A percentile compares a stretch with the other conserved stretches of the same genome.
These are phyloP conservation scores for Trichoderma afroharzianum DNA, from an alignment of 2,329 filamentous ascomycete species.

Conservation along the genomic window DNA sequence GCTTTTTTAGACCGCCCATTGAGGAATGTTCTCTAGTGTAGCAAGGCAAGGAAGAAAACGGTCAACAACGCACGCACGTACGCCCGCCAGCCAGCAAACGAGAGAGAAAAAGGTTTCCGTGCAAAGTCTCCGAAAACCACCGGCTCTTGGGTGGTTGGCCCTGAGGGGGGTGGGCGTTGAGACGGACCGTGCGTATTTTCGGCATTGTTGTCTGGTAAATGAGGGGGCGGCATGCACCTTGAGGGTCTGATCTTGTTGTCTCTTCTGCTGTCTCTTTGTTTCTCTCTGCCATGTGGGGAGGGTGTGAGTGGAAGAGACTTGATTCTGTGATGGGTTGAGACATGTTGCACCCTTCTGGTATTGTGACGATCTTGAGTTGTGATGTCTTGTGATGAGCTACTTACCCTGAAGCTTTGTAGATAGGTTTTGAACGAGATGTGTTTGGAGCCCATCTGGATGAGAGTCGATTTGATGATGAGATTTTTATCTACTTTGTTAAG, in stretches of 20 bases:
- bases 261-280: background rate
- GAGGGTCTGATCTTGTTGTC: background rate
- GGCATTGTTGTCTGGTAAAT: background rate
- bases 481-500: background rate
- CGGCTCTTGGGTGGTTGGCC: background rate
- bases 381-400: background rate
- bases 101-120: background rate
- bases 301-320: background rate
- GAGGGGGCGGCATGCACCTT: background rate
- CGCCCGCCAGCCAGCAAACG: background rate
- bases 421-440: background rate
- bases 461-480: background rate
- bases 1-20: constrained; percentile 9
- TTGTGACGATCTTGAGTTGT: background rate
- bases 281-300: background rate
- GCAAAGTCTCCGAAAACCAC: constrained; percentile 9
- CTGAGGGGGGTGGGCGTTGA: background rate
- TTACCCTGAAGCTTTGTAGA: background rate
- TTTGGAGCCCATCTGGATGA: background rate
- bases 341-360: background rate
- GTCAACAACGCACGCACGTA: background rate
- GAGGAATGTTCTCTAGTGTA: background rate
- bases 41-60: background rate
- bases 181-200: background rate
- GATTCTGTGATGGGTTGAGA: background rate